phyloP scores from a whole-genome alignment of 176 grass and related monocot genomes.

The Ensete glaucum region DNA sequence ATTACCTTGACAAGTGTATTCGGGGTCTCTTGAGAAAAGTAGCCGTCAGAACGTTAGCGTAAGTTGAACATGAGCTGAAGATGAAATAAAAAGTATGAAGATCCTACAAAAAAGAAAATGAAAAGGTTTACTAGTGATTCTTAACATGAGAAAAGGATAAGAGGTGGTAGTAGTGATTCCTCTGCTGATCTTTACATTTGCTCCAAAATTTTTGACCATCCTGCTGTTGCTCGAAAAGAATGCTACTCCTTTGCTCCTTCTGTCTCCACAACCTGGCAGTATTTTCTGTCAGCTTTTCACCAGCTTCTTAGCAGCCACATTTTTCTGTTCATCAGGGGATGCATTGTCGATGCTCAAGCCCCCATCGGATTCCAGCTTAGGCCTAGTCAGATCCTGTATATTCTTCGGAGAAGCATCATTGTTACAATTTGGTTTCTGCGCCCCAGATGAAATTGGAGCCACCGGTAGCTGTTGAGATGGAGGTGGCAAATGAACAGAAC shows the following conservation, averaged over 20 bases:
- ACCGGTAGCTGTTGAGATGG: constrained; percentile 35
- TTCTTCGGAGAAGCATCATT: constrained; percentile 1
- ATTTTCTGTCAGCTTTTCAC: background rate
- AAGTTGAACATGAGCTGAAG: background rate
- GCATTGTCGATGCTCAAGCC: background rate
- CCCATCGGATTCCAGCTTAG: constrained; percentile 9
- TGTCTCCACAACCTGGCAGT: background rate
- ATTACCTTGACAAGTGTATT: too few relatives aligned
- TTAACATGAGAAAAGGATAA: background rate
- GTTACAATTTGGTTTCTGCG: constrained; percentile 15
- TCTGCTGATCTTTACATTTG: constrained; percentile 14
- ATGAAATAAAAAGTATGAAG: background rate
- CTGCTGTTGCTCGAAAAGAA: background rate
- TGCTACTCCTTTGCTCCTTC: background rate
- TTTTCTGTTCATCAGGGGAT: background rate
- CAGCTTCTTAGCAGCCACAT: background rate
- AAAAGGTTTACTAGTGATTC: background rate
- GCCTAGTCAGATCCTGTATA: background rate
- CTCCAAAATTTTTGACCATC: background rate
- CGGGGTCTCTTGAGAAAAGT: too few relatives aligned
- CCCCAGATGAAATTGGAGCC: constrained; percentile 24
- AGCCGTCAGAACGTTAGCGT: too few relatives aligned
- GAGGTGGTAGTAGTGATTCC: background rate
- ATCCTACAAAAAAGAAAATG: background rate
- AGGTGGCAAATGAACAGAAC: constrained; percentile 28